Percentiles rank a stretch among this genome's conserved stretches.
phyloP scores from a whole-genome alignment of 805 yeast genomes.

The Candida coleopterorum region DNA sequence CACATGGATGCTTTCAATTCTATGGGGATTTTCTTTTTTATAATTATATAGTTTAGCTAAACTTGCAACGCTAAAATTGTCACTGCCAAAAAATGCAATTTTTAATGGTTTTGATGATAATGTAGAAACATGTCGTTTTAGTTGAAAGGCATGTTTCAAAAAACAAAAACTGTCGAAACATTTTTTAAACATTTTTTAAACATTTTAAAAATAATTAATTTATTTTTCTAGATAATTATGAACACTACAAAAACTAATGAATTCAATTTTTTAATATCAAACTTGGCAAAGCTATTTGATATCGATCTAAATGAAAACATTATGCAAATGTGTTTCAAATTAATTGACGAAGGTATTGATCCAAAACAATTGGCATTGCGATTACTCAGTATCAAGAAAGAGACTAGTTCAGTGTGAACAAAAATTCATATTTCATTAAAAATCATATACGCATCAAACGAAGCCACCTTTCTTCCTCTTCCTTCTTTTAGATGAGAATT shows the following conservation, averaged over 20 bases:
- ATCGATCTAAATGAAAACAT: conserved; percentile 25
- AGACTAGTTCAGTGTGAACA: conserved; percentile 17
- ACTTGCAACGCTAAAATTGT: conserved; percentile 58
- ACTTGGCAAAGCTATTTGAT: conserved; percentile 22
- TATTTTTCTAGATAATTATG: no score
- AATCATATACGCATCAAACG: conserved; percentile 20
- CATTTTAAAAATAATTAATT: no score
- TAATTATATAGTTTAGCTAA: conserved; percentile 35
- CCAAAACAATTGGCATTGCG: conserved; percentile 30
- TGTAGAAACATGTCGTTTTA: neutral
- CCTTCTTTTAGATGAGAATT: conserved; percentile 17
- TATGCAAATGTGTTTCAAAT: conserved; percentile 26
- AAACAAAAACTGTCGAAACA: neutral
- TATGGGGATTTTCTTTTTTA: conserved; percentile 13
- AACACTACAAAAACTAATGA: conserved; percentile 3
- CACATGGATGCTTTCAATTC: conserved; percentile 45
- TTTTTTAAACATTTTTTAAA: no score
- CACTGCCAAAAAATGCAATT: conserved; percentile 77
- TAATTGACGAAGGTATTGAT: conserved; percentile 33
- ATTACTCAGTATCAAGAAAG: conserved; percentile 22
- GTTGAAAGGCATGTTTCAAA: neutral
- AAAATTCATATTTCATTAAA: no score
- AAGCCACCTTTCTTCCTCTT: conserved; percentile 49
- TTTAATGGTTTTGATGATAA: conserved; percentile 8
- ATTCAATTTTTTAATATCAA: conserved; percentile 14